A percentile compares a stretch with the other conserved stretches of the same genome.
These are phyloP conservation scores for Dimargaris cristalligena DNA, from an alignment of 192 early-diverging fungal genomes.

Conservation along the genomic window DNA sequence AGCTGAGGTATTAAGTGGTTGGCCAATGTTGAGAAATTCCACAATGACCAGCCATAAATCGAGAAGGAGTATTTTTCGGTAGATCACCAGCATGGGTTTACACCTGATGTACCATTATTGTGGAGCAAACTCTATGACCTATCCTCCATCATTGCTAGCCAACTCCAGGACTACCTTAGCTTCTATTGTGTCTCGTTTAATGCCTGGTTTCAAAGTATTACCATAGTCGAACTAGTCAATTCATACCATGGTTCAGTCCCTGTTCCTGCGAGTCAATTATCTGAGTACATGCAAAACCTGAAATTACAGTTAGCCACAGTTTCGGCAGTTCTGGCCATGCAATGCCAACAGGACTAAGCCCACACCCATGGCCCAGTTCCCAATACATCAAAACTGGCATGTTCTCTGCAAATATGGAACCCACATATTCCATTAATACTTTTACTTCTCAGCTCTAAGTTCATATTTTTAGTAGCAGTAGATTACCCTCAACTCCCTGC, in stretches of 20 bases:
- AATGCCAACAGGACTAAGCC: neutral
- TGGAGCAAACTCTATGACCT: neutral
- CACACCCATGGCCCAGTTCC: neutral
- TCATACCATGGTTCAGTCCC: neutral
- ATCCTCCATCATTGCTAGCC: too few relatives aligned
- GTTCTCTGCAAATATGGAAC: too few relatives aligned
- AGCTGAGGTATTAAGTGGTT: neutral
- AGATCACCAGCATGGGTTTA: neutral
- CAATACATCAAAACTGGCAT: neutral
- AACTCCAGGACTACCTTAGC: neutral
- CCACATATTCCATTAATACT: neutral
- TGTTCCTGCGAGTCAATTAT: neutral
- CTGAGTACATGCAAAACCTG: neutral
- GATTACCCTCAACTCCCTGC: conserved; percentile 1
- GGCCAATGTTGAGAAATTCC: neutral
- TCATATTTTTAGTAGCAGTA: neutral
- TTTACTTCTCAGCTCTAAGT: neutral
- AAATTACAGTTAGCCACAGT: neutral
- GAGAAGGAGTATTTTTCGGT: neutral
- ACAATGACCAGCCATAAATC: neutral
- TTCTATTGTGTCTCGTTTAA: neutral
- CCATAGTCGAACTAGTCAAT: neutral
- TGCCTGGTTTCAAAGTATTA: neutral
- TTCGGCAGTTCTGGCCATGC: neutral
- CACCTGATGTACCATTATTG: neutral